Evolutionary conservation across 2,329 filamentous ascomycete genomes (phyloP), one percentile per base, ranked within the genome.

Genomic region (Moelleriella libera): DNA sequence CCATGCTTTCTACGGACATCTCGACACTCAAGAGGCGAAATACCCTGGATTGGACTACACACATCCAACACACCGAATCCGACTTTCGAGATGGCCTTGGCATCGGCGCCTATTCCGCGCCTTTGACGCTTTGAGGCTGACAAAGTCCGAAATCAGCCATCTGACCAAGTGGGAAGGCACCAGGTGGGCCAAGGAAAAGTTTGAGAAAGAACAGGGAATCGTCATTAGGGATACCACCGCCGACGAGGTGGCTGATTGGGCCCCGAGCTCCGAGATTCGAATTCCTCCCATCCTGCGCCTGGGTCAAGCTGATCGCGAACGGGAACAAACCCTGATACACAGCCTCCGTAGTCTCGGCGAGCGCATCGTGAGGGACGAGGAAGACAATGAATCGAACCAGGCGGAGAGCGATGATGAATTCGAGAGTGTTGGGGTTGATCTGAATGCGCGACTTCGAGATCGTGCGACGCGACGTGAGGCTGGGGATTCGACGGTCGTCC

Each of bases 101-200:
- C 85, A 90, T 63, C 74, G 79, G 51, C 76, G 81, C 49, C 74
- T 90, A 10, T 89, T 90, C 63, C 76, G 80, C 41, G 83, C 84
- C 30, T 88, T 90, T 57, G 83, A 88, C 63, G 67, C 64, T 30
- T 71, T 89, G 29, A 73, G 72, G 42, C 70, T 89, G 40, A 90
- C 85, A 6, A 67, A 76, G 49, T 68, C 70, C 55, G 85, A 90
- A 60, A 86, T 90, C 54, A 72, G 78, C 47, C 70, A 71, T 45
- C 69, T 89, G 59, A 88, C 85, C 49, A 82, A 85, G 58, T 90
- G 85, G 85, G 85, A 89, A 67, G 85, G 85, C 49, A 89, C 85
- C 8, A 80, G 82, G 51, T 89, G 85, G 85, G 85, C 85, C 51
- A 82, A 88, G 59, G 83, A 88, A 59, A 77, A 84, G 47, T 90